Evolutionary conservation across 75 land plant species (phyloP).

Genomic region (Sequoiadendron giganteum): DNA sequence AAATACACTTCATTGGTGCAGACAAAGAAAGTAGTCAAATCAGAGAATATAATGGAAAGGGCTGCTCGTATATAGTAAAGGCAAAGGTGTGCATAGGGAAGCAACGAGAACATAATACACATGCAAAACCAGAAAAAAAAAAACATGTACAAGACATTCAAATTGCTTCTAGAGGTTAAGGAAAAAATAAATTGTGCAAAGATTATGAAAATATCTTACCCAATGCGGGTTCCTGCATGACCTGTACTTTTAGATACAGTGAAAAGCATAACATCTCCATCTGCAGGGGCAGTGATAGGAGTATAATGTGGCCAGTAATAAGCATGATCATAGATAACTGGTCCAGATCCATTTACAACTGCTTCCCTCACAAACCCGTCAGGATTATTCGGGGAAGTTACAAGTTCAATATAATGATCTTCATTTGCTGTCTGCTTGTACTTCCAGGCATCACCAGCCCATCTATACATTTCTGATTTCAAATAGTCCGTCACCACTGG

Average conservation of each 20-base stretch:
- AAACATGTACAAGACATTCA: background rate
- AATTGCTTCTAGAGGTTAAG: background rate
- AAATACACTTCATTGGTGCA: background rate
- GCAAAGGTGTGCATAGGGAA: background rate
- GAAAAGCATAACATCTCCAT: slow-evolving; percentile 89
- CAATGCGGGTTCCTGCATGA: slow-evolving; percentile 89
- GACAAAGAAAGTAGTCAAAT: background rate
- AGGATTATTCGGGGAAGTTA: slow-evolving; percentile 93
- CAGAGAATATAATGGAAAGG: background rate
- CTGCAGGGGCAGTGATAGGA: slow-evolving; percentile 68
- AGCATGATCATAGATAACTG: slow-evolving; percentile 75
- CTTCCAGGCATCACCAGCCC: slow-evolving; percentile 82
- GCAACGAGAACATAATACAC: background rate
- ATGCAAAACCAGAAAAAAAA: background rate
- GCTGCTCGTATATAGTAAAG: background rate
- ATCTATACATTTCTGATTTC: slow-evolving; percentile 64
- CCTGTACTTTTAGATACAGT: slow-evolving; percentile 93
- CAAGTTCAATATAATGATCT: slow-evolving; percentile 74
- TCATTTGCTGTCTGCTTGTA: slow-evolving; percentile 21
- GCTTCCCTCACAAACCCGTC: slow-evolving; percentile 60
- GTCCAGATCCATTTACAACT: slow-evolving; percentile 60
- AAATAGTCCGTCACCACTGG: slow-evolving; percentile 65
- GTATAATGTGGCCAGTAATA: slow-evolving; percentile 99
- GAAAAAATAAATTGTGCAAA: background rate
- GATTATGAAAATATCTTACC: slow-evolving; percentile 39